These are phyloP conservation scores for Xylariaceae sp. DNA, from an alignment of 2,329 filamentous ascomycete species.

Conservation along the genomic window DNA sequence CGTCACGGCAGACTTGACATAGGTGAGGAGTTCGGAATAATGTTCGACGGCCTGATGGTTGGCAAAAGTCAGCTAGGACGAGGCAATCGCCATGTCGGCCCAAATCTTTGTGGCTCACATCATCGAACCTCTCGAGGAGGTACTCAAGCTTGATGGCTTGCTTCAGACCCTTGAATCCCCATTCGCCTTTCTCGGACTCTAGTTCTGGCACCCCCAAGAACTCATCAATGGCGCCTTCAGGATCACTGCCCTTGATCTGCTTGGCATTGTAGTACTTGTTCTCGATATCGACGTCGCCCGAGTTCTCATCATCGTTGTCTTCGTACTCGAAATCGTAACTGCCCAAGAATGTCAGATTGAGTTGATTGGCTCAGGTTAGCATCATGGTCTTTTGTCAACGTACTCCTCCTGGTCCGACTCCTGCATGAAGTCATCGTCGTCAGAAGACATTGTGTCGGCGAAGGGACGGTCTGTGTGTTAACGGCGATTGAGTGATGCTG, in stretches of 20 bases:
- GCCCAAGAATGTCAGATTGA: background rate
- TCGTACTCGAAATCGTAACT: constrained; percentile 98
- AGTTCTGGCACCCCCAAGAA: constrained; percentile 83
- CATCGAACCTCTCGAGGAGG: constrained; percentile 78
- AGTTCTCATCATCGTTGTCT: constrained; percentile 82
- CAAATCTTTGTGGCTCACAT: constrained; percentile 45
- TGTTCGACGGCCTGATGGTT: constrained; percentile 71
- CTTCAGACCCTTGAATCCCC: constrained; percentile 97
- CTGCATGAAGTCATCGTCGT: constrained; percentile 92
- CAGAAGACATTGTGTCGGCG: constrained; percentile 62
- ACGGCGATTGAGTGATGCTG: background rate
- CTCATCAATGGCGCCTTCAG: constrained; percentile 82
- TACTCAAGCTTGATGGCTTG: constrained; percentile 98
- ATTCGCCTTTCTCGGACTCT: constrained; percentile 90
- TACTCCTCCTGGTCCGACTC: constrained; percentile 85
- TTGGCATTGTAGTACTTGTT: constrained; percentile 99
- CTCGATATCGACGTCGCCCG: constrained; percentile 88
- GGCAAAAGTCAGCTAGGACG: constrained; percentile 23
- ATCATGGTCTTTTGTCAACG: background rate
- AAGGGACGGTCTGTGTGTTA: background rate
- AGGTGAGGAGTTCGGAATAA: constrained; percentile 91
- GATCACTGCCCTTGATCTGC: constrained; percentile 83
- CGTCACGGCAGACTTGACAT: constrained; percentile 94
- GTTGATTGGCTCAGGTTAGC: background rate
- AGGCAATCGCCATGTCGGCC: background rate